Conservation (phyloP, 495 filamentous ascomycete genomes). For the Aspergillus incahuasiensis region DNA sequence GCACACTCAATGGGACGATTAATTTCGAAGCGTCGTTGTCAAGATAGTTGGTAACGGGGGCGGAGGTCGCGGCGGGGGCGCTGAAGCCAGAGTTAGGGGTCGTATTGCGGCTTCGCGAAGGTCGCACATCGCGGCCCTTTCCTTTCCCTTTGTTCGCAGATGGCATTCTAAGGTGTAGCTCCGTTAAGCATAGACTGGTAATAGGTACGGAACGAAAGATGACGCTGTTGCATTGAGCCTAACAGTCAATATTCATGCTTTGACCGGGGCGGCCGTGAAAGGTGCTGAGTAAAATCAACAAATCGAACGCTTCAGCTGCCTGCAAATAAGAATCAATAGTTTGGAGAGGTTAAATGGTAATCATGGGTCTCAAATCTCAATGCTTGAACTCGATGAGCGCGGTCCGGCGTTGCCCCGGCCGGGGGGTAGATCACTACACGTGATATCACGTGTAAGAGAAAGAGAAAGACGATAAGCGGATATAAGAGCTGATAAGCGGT, state of each 20-base stretch:
- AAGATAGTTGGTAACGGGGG: slow-evolving; percentile 48
- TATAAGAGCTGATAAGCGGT: neutral
- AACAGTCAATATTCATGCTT: slow-evolving; percentile 14
- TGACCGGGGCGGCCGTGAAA: neutral
- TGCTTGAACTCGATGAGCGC: neutral
- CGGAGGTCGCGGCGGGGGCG: slow-evolving; percentile 38
- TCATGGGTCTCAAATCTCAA: no score
- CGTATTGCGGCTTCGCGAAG: slow-evolving; percentile 79
- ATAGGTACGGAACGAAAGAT: slow-evolving; percentile 2
- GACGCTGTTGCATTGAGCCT: slow-evolving; percentile 1
- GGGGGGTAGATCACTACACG: neutral
- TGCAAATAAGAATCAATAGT: neutral
- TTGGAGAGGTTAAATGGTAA: no score
- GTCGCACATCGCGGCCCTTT: slow-evolving; percentile 65
- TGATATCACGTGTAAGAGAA: slow-evolving; percentile 1
- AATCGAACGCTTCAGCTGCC: no score
- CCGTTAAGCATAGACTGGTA: neutral
- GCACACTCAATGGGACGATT: slow-evolving; percentile 49
- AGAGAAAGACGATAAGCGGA: no score
- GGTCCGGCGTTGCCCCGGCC: neutral
- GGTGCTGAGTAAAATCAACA: neutral
- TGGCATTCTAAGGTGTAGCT: slow-evolving; percentile 33
- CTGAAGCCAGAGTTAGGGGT: slow-evolving; percentile 64
- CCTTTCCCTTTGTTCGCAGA: slow-evolving; percentile 66
- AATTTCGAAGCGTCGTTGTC: slow-evolving; percentile 64